Evolutionary conservation across 257 asterid species (phyloP).

Genomic region (Solanum paucissectum): DNA sequence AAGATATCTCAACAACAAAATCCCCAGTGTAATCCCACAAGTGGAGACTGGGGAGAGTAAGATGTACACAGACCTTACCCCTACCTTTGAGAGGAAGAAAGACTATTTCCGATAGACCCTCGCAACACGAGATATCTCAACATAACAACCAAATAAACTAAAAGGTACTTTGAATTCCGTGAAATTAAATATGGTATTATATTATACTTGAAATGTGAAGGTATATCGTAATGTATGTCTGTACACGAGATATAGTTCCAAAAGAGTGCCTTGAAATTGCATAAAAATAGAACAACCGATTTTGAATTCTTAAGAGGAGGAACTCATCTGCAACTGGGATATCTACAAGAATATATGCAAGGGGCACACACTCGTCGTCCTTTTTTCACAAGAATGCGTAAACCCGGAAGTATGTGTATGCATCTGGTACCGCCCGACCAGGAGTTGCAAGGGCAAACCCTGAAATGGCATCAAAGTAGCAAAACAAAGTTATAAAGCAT

Average conservation of each 20-base stretch:
- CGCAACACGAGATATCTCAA: not conserved
- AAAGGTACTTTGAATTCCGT: not conserved
- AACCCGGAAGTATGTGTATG: not conserved
- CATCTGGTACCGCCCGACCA: not conserved
- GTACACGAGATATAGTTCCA: constrained; percentile 29
- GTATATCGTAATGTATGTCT: constrained; percentile 5
- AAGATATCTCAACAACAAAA: not conserved
- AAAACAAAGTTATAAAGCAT: not conserved
- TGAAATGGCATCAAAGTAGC: constrained; percentile 4
- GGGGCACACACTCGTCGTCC: constrained; percentile 13
- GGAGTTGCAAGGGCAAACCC: not conserved
- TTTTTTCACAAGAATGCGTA: constrained; percentile 7
- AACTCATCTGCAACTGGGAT: constrained; percentile 87
- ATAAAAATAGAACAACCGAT: constrained; percentile 23
- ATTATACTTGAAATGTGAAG: not conserved
- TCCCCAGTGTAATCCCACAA: not conserved
- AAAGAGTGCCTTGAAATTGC: not conserved
- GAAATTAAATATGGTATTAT: not conserved
- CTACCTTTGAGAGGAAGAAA: not conserved
- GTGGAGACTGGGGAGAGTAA: not conserved
- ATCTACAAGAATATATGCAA: constrained; percentile 54
- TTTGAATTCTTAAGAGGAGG: constrained; percentile 71
- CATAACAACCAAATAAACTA: not conserved
- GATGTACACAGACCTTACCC: not conserved
- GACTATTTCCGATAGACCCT: not conserved